phyloP scores from a whole-genome alignment of 345 rosid genomes.

The Citrus inodora region DNA sequence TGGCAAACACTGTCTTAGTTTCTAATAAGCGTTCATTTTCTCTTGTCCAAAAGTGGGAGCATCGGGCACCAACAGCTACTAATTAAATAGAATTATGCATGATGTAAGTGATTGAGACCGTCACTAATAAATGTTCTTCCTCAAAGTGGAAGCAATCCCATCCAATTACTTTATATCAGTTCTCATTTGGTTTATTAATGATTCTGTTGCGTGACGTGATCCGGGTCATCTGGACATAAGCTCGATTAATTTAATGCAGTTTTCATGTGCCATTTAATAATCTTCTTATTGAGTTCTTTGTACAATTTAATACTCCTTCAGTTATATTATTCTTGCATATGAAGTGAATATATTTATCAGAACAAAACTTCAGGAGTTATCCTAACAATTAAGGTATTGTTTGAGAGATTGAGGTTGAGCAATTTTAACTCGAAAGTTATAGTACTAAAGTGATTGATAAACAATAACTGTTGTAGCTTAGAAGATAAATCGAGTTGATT shows the following conservation, averaged over 20 bases:
- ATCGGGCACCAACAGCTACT: too few species aligned
- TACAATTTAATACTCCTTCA: too few species aligned
- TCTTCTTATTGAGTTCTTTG: neutral
- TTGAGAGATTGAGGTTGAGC: fast-evolving
- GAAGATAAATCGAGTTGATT: too few species aligned
- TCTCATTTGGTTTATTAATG: neutral
- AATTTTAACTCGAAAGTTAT: too few species aligned
- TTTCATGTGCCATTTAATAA: neutral
- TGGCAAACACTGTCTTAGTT: too few species aligned
- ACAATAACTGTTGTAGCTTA: fast-evolving
- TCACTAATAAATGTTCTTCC: neutral
- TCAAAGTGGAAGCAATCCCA: neutral
- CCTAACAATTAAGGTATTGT: fast-evolving
- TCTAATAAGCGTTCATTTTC: too few species aligned
- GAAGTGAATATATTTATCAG: neutral
- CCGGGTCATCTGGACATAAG: neutral
- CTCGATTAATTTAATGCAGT: neutral
- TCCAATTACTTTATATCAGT: neutral
- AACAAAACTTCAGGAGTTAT: neutral
- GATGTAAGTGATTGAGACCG: neutral
- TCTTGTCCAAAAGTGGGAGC: too few species aligned
- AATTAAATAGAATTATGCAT: neutral
- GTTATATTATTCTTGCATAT: too few species aligned
- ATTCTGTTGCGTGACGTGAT: neutral
- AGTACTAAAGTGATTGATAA: too few species aligned